Evolutionary conservation across 1,284 basidiomycete genomes (phyloP).

Genomic region (Apiotrichum gracile): DNA sequence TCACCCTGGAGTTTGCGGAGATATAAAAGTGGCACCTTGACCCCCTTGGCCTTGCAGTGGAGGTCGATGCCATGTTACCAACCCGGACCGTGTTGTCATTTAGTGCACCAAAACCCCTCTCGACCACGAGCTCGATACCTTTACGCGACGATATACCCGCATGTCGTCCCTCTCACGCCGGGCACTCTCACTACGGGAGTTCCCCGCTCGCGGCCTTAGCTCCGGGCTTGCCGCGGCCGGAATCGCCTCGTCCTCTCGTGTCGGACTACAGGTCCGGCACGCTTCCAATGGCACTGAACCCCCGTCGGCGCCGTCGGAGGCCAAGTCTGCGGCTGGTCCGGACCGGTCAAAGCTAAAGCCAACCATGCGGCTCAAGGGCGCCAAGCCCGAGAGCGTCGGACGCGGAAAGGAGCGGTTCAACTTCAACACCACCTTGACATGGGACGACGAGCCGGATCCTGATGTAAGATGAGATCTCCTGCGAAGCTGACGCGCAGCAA

Average conservation of each 20-base stretch:
- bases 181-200: neutral
- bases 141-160: too few relatives aligned
- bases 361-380: neutral
- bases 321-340: neutral
- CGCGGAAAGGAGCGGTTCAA: conserved; percentile 33
- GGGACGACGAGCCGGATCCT: conserved; percentile 36
- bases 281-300: neutral
- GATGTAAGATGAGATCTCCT: conserved; percentile 24
- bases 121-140: too few relatives aligned
- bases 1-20: neutral
- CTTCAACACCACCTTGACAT: conserved; percentile 43
- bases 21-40: neutral
- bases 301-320: neutral
- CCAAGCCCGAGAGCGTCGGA: neutral
- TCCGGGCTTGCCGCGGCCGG: neutral
- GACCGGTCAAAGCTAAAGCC: neutral
- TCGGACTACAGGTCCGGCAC: neutral
- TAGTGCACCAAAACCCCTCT: too few relatives aligned
- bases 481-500: conserved; percentile 2
- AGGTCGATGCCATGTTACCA: too few relatives aligned
- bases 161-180: neutral
- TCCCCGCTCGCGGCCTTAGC: neutral
- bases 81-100: too few relatives aligned
- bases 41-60: too few relatives aligned
- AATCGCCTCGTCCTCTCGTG: neutral